Conservation (phyloP, 2,329 filamentous ascomycete genomes). For the Sporothrix pseudoabietina region DNA sequence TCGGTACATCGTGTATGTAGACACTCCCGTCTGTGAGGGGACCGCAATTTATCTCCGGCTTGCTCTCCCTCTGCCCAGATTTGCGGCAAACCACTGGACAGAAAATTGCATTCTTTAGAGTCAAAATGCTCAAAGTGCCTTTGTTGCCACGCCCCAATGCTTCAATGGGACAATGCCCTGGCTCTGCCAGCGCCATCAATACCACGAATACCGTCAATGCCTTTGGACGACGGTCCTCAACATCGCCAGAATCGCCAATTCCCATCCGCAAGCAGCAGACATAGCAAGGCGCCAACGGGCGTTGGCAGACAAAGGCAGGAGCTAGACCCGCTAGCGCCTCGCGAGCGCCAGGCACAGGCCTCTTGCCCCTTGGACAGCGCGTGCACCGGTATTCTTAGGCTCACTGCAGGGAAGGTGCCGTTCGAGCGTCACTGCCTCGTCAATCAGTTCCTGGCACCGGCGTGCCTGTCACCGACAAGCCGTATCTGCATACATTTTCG, state of each 20-base stretch:
- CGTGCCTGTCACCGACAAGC: not conserved
- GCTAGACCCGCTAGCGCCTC: constrained; percentile 3
- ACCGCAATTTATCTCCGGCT: constrained; percentile 26
- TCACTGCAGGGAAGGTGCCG: not conserved
- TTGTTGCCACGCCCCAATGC: not conserved
- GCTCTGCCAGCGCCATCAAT: not conserved
- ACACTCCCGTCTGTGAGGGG: constrained; percentile 18
- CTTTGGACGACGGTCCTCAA: not conserved
- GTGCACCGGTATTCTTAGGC: not conserved
- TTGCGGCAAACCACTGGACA: not conserved
- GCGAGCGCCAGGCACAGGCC: constrained; percentile 1
- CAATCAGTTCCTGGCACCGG: not conserved
- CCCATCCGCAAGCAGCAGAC: constrained; percentile 5
- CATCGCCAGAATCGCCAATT: not conserved
- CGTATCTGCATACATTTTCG: not conserved
- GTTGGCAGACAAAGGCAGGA: constrained; percentile 8
- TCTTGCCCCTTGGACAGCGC: constrained; percentile 13
- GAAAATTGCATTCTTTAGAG: not conserved
- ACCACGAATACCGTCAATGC: not conserved
- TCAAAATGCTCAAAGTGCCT: not conserved
- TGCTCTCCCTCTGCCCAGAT: constrained; percentile 17
- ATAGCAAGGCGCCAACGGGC: constrained; percentile 1
- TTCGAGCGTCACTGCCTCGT: not conserved
- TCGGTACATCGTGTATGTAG: too few species aligned
- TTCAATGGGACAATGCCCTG: not conserved